Base-by-base conservation (phyloP, 2,329 filamentous ascomycete genomes). In the Neopestalotiopsis clavispora region DNA sequence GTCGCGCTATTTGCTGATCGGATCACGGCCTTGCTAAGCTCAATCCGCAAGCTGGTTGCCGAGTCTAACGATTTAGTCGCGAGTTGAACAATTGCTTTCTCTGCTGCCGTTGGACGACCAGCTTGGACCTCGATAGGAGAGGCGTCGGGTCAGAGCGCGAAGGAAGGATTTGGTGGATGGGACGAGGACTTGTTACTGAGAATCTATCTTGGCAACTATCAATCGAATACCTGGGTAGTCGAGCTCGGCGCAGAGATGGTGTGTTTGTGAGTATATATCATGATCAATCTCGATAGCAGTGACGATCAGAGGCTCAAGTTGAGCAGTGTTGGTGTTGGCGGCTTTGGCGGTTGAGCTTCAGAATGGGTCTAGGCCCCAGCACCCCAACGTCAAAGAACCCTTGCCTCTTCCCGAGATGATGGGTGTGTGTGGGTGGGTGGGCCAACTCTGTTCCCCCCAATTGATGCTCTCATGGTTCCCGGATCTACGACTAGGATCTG, bases 381-480 rank as follows among this genome's bases (percentile, higher is more conserved):
- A 28, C 23, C 23, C 23, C 45, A 52, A 52, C 17, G 20, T 17
- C 45, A 6, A 52, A 20, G n/a, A 52, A 14, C 45, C 45, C n/a
- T 52, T 14, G 20, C 45, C 45, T 20, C 45, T 52, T n/a, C 45
- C 45, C 45, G 45, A 52, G n/a, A 17, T n/a, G 45, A 52, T 20
- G 45, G 45, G 45, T 20, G 45, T 20, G 45, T 17, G 42, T n/a
- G n/a, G n/a, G 42, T 13, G 45, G 45, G 45, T 52, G 45, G 45
- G 45, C 4, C 45, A n/a, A 17, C 2, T 38, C 34, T 38, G 45
- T 23, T 17, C n/a, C 45, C 45, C 23, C 23, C 23, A 28, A 52
- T 52, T 52, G 45, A 52, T 52, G 45, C 45, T 52, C 45, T 52
- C 45, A 52, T 52, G 45, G 45, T 52, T 52, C 45, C 45, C 45